Base-by-base conservation (phyloP, 2,329 filamentous ascomycete species). In the Claviceps digitariae region DNA sequence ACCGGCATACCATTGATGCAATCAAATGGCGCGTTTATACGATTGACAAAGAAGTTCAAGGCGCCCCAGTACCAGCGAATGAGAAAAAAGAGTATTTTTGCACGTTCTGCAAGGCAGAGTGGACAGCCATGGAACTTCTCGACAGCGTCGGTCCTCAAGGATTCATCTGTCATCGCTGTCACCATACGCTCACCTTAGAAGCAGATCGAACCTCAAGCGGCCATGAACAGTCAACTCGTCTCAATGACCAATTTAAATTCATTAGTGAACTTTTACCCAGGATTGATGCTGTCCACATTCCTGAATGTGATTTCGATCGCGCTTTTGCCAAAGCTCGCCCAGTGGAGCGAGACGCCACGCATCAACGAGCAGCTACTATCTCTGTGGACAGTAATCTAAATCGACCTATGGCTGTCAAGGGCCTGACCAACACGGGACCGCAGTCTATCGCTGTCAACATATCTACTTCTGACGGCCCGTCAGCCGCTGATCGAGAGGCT, bases 31-130 rank as follows among this genome's bases (percentile, higher is more conserved):
- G 88, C 57, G 83, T 95, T 51, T 90, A 91, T 65, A 85, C 84
- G 54, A 82, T 97, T 60, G 90, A 90, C 60, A 90, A 91, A 66
- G 83, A 86, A 52, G 89, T 97, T 55, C 90, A 96, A 69, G 83
- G 84, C 17, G 84, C 88, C 54, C 87, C 87, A 17, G 83, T 87
- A 20, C 84, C 88, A 0, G 85, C 84, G 10, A 80, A 81, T 53
- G 91, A 97, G 68, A 86, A 89, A 67, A 96, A 96, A 67, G 93
- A 97, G 65, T 94, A 90, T 63, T 84, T 85, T 55, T 98, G 93
- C 69, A 74, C 78, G 34, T 79, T 82, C 54, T 98, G 93, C 72
- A 82, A 84, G 59, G 78, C 86, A 1, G 86, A 95, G 66, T 98
- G 87, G 79, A 95, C 90, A 2, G 81, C 86, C 58, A 82, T 97